Evolutionary conservation across 2,329 filamentous ascomycete genomes (phyloP).

Genomic region (Biscogniauxia sp.): DNA sequence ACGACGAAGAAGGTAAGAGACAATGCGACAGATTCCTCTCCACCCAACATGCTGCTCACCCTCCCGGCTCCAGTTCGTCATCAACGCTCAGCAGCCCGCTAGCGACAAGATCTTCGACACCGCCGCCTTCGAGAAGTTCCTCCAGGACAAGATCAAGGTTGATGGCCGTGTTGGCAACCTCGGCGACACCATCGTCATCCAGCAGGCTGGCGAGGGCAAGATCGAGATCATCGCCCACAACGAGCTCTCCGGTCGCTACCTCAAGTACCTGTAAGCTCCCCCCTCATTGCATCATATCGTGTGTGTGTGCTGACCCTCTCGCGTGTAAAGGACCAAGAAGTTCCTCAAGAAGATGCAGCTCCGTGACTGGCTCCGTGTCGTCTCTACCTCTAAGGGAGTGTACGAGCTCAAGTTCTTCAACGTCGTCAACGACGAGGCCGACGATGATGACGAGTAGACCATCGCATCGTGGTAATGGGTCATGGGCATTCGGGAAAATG

Average conservation of each 20-base stretch:
- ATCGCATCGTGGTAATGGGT: conserved; percentile 8
- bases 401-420: conserved; percentile 99
- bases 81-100: conserved; percentile 98
- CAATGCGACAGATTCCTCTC: neutral
- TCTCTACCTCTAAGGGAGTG: conserved; percentile 95
- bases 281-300: conserved; percentile 21
- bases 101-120: conserved; percentile 99
- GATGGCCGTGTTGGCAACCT: conserved; percentile 98
- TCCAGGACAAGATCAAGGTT: conserved; percentile 99
- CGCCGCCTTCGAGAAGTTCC: conserved; percentile 98
- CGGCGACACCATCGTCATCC: conserved; percentile 87
- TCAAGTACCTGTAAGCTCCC: conserved; percentile 92
- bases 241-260: conserved; percentile 96
- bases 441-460: conserved; percentile 97
- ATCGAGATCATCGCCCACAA: conserved; percentile 97
- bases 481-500: conserved; percentile 7
- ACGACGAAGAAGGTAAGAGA: conserved; percentile 76
- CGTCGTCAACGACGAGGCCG: conserved; percentile 96
- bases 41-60: conserved; percentile 1
- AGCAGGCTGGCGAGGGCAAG: conserved; percentile 92
- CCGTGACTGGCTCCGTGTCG: conserved; percentile 98
- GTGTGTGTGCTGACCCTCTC: no score
- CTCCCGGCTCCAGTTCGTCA: conserved; percentile 71
- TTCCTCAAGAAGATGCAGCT: conserved; percentile 99
- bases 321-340: conserved; percentile 83